Evolutionary conservation across 139 green algal genomes (phyloP).

Genomic region (Bryopsis sp.): DNA sequence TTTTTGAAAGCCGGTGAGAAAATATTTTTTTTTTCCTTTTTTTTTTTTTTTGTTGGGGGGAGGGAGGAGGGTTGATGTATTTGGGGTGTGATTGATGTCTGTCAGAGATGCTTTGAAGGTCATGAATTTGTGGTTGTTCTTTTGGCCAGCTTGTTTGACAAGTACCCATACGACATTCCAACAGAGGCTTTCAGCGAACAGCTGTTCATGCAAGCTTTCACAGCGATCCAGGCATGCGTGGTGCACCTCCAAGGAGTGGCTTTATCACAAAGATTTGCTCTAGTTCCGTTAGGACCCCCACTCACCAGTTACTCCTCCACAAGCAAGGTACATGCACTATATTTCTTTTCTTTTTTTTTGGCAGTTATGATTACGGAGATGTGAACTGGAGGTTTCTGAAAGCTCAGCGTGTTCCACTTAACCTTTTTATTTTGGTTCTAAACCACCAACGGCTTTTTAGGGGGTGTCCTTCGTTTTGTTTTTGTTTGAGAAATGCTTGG

Average conservation of each 20-base stretch:
- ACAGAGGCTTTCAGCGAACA: constrained; percentile 80
- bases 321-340: constrained; percentile 34
- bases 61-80: too few relatives aligned
- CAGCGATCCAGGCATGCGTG: constrained; percentile 79
- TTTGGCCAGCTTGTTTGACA: constrained; percentile 18
- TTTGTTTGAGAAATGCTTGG: too few relatives aligned
- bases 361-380: neutral
- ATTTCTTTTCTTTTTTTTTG: neutral
- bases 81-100: neutral
- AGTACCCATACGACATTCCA: constrained; percentile 79
- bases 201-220: constrained; percentile 85
- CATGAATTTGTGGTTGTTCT: neutral
- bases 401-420: too few relatives aligned
- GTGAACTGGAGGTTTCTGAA: constrained; percentile 5
- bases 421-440: too few relatives aligned
- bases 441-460: too few relatives aligned
- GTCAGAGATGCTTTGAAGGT: neutral
- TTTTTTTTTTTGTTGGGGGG: too few relatives aligned
- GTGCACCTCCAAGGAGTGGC: constrained; percentile 84
- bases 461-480: too few relatives aligned
- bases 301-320: constrained; percentile 73
- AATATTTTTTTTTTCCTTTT: too few relatives aligned
- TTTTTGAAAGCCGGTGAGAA: too few relatives aligned
- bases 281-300: constrained; percentile 86
- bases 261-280: constrained; percentile 75